These are phyloP conservation scores for Wickerhamomyces alni DNA, from an alignment of 805 yeast genomes.

Conservation along the genomic window DNA sequence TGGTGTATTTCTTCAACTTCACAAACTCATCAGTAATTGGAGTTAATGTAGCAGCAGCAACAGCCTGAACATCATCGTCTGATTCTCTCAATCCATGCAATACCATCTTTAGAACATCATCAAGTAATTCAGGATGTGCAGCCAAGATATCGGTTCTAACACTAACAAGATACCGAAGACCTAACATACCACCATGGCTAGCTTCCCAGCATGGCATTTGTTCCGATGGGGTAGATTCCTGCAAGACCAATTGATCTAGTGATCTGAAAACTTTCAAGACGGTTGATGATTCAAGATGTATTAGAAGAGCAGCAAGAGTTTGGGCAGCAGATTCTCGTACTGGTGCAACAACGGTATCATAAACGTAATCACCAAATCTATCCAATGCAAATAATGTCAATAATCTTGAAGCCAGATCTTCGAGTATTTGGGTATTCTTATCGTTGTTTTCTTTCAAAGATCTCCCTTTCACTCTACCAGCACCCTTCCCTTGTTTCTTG, in stretches of 20 bases:
- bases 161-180: conserved; percentile 85
- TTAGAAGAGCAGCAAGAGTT: conserved; percentile 78
- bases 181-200: conserved; percentile 95
- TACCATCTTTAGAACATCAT: conserved; percentile 76
- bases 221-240: conserved; percentile 32
- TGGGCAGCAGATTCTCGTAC: conserved; percentile 97
- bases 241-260: conserved; percentile 65
- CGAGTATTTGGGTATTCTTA: conserved; percentile 65
- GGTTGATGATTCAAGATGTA: conserved; percentile 55
- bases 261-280: conserved; percentile 60
- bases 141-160: conserved; percentile 77
- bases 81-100: conserved; percentile 73
- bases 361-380: conserved; percentile 93
- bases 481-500: conserved; percentile 75
- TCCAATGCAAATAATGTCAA: conserved; percentile 87
- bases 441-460: conserved; percentile 53
- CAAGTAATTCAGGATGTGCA: conserved; percentile 47
- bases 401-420: conserved; percentile 81
- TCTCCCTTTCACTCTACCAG: conserved; percentile 72
- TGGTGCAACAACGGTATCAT: conserved; percentile 97
- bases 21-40: conserved; percentile 91
- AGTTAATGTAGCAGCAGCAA: conserved; percentile 85
- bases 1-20: conserved; percentile 42
- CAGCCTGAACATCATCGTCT: conserved; percentile 96
- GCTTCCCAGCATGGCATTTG: conserved; percentile 85